Conservation (phyloP, 768 basidiomycete genomes). For the Clitopilus hobsonii region DNA sequence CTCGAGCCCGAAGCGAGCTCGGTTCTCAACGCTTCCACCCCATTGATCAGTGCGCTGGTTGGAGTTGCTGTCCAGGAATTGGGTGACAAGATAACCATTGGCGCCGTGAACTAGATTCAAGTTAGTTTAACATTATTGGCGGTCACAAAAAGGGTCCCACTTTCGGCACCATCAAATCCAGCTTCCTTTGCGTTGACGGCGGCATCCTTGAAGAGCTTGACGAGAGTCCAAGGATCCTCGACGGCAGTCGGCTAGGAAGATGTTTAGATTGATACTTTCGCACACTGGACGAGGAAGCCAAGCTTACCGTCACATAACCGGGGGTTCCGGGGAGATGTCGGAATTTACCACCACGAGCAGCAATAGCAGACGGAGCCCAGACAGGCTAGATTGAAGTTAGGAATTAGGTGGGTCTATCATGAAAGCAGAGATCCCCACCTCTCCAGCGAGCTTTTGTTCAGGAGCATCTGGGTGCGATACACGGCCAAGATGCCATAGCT, state of each 20-base stretch:
- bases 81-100: neutral
- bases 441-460: constrained; percentile 26
- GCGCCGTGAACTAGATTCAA: constrained; percentile 28
- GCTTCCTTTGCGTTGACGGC: constrained; percentile 41
- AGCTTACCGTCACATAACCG: constrained; percentile 29
- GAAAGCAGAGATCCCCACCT: constrained; percentile 8
- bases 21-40: constrained; percentile 37
- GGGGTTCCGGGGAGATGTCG: constrained; percentile 26
- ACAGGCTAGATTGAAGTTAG: constrained; percentile 26
- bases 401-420: neutral
- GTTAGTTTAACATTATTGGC: neutral
- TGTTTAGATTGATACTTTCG: neutral
- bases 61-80: constrained; percentile 20
- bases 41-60: constrained; percentile 53
- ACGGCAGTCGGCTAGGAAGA: constrained; percentile 26
- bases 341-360: constrained; percentile 32
- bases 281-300: neutral
- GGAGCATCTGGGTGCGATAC: constrained; percentile 28
- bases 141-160: constrained; percentile 16
- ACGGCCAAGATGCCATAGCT: constrained; percentile 27
- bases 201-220: constrained; percentile 32
- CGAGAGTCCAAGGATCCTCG: constrained; percentile 31
- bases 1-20: constrained; percentile 6
- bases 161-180: constrained; percentile 50
- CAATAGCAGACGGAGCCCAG: constrained; percentile 35